phyloP scores from a whole-genome alignment of 345 rosid species.

The Salix udensis region DNA sequence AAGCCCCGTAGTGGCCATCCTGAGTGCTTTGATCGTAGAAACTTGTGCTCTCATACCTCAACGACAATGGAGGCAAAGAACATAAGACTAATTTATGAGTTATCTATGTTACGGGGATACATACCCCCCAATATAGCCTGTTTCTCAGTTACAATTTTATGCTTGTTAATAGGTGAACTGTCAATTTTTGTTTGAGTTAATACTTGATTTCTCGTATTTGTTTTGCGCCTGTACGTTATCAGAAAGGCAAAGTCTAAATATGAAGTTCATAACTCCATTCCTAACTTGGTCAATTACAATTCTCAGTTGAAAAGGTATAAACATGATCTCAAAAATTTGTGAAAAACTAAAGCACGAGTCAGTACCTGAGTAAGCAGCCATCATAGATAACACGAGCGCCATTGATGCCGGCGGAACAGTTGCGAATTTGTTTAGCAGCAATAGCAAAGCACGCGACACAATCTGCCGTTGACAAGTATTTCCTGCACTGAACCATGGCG shows the following conservation, averaged over 20 bases:
- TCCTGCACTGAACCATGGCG: conserved; percentile 39
- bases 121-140: too few relatives aligned
- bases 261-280: too few relatives aligned
- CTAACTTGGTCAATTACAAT: too few relatives aligned
- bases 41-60: conserved; percentile 40
- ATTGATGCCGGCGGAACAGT: conserved; percentile 25
- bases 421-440: conserved; percentile 23
- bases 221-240: too few relatives aligned
- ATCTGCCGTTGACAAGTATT: conserved; percentile 29
- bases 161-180: too few relatives aligned
- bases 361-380: conserved; percentile 41
- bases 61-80: not conserved
- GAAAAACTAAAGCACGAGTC: not conserved
- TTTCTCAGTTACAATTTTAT: too few relatives aligned
- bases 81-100: not conserved
- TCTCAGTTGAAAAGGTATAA: too few relatives aligned
- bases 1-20: conserved; percentile 22
- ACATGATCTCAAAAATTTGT: not conserved
- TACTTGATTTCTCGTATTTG: too few relatives aligned
- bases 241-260: too few relatives aligned
- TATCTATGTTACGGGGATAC: too few relatives aligned
- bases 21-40: conserved; percentile 34
- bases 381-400: conserved; percentile 42
- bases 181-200: too few relatives aligned
- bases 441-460: conserved; percentile 32